These are phyloP conservation scores for Sporisorium graminicola DNA, from an alignment of 1,284 basidiomycete genomes.

Conservation along the genomic window DNA sequence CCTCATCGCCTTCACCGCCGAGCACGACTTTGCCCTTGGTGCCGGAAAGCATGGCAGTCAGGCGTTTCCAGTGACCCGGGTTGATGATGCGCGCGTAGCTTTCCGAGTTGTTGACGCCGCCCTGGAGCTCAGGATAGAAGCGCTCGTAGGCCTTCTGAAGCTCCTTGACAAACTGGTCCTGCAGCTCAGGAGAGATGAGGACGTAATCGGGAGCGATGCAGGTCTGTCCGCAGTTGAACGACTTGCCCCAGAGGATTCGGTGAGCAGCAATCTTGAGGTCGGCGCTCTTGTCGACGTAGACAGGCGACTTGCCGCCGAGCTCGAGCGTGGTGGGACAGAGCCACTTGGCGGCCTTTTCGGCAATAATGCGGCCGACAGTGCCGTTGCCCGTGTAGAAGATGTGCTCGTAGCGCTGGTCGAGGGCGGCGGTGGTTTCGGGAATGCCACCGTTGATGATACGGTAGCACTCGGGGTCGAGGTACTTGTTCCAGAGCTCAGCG, in stretches of 20 bases:
- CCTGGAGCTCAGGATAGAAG: constrained; percentile 70
- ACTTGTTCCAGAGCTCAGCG: constrained; percentile 81
- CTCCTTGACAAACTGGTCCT: constrained; percentile 77
- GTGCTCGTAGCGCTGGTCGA: constrained; percentile 87
- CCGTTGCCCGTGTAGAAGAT: constrained; percentile 76
- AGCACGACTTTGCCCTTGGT: constrained; percentile 80
- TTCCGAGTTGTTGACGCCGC: constrained; percentile 71
- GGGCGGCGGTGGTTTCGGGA: constrained; percentile 80
- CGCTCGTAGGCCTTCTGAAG: constrained; percentile 74
- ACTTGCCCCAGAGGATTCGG: constrained; percentile 84
- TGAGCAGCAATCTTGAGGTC: constrained; percentile 71
- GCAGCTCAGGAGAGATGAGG: constrained; percentile 77
- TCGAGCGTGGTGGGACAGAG: constrained; percentile 85
- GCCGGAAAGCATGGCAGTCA: constrained; percentile 77
- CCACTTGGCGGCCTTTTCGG: constrained; percentile 84
- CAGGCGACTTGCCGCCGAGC: constrained; percentile 86
- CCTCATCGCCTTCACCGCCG: constrained; percentile 78
- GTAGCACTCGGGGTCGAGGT: constrained; percentile 81
- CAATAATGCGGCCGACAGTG: constrained; percentile 81
- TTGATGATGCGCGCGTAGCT: constrained; percentile 75
- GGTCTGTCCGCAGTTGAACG: constrained; percentile 75
- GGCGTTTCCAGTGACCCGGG: constrained; percentile 75
- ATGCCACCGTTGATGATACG: constrained; percentile 82
- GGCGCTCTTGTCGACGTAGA: constrained; percentile 79
- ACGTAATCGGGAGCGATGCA: constrained; percentile 81